A percentile compares a stretch with the other conserved stretches of the same genome.
phyloP scores from a whole-genome alignment of 768 basidiomycete genomes.

The Mycena capillaripes region DNA sequence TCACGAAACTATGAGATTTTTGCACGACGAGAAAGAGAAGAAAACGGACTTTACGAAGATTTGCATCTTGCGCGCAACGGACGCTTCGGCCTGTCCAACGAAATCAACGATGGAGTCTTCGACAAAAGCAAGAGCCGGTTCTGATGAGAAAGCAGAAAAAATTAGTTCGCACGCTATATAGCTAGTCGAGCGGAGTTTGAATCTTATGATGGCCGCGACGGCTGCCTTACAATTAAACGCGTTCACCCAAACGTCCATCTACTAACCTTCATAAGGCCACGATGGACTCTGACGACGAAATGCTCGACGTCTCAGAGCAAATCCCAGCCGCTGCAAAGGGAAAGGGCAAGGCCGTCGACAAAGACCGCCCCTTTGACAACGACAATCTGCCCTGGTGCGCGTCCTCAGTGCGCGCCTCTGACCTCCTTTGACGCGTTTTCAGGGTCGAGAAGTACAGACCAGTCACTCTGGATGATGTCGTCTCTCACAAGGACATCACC shows the following conservation, averaged over 20 bases:
- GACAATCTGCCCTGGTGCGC: slow-evolving; percentile 90
- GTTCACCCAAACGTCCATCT: slow-evolving; percentile 9
- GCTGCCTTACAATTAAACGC: background rate
- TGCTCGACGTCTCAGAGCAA: slow-evolving; percentile 64
- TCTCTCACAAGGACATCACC: slow-evolving; percentile 96
- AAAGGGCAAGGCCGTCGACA: slow-evolving; percentile 75
- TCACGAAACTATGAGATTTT: slow-evolving; percentile 22
- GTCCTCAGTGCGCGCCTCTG: slow-evolving; percentile 7
- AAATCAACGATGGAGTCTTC: slow-evolving; percentile 92
- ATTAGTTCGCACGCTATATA: slow-evolving; percentile 44
- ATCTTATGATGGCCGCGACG: too few species aligned
- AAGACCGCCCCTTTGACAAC: slow-evolving; percentile 56
- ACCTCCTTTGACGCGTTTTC: slow-evolving; percentile 29
- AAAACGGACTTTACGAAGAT: slow-evolving; percentile 94
- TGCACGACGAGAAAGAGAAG: background rate
- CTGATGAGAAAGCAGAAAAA: slow-evolving; percentile 39
- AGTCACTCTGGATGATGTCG: slow-evolving; percentile 91
- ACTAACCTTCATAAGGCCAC: too few species aligned
- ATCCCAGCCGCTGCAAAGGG: slow-evolving; percentile 64
- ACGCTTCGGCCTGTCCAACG: slow-evolving; percentile 93
- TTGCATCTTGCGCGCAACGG: slow-evolving; percentile 79
- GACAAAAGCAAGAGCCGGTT: slow-evolving; percentile 81
- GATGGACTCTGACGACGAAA: slow-evolving; percentile 76
- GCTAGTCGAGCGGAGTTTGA: too few species aligned
- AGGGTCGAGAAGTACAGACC: slow-evolving; percentile 99